These are phyloP conservation scores for Rhododendron mucronatum DNA, from an alignment of 148 eudicot species.

Conservation along the genomic window DNA sequence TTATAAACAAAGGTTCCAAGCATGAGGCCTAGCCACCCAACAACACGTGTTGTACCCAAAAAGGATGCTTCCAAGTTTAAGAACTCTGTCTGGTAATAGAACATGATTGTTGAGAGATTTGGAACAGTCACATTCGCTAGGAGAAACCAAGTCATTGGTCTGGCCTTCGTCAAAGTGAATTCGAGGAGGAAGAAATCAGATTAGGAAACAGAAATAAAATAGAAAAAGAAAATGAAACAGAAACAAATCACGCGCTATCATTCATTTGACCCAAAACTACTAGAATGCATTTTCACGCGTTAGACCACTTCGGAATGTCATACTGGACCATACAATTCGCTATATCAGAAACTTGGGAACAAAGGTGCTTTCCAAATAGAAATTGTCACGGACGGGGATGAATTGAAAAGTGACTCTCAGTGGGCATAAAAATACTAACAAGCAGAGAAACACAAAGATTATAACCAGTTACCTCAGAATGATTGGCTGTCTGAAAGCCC, in stretches of 20 bases:
- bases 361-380: background rate
- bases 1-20: constrained; percentile 81
- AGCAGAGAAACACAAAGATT: background rate
- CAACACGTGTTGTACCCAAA: constrained; percentile 79
- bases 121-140: constrained; percentile 78
- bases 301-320: background rate
- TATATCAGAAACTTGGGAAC: background rate
- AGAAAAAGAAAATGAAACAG: background rate
- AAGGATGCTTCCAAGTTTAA: constrained; percentile 83
- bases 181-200: constrained; percentile 5
- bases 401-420: background rate
- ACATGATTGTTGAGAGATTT: constrained; percentile 86
- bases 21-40: constrained; percentile 96
- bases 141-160: constrained; percentile 99
- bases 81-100: constrained; percentile 84
- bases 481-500: constrained; percentile 78
- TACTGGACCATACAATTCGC: background rate
- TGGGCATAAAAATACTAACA: background rate
- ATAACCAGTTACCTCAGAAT: constrained; percentile 61
- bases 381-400: background rate
- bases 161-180: constrained; percentile 42
- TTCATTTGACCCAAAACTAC: background rate
- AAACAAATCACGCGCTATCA: background rate
- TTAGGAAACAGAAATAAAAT: constrained; percentile 18
- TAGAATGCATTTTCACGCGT: background rate